Base-by-base conservation (phyloP, 2,329 filamentous ascomycete species). In the Nemania sp. region DNA sequence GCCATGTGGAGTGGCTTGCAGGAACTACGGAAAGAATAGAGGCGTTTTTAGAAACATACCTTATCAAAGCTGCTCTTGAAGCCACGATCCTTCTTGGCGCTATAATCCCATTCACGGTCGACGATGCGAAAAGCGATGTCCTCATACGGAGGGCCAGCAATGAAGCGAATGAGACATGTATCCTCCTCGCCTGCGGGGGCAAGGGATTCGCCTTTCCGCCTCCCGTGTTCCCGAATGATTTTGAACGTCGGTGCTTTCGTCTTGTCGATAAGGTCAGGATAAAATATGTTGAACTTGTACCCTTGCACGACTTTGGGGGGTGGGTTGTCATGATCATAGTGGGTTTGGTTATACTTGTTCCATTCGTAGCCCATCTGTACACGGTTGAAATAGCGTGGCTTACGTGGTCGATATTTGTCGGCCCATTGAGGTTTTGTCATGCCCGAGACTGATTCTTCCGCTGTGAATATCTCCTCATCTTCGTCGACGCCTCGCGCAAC, bases 281-380 rank as follows among this genome's bases (percentile, higher is more conserved):
- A 99, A 82, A 99, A 99, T 59, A 99, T 95, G 82, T 99, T 98
- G 86, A 99, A 99, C 80, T 97, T 98, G 86, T 99, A 99, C 64
- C 96, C 96, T 79, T 99, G 96, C 11, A 99, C 96, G 6, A 99
- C 95, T 82, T 97, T 98, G 27, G 96, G 96, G 1, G 96, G 96
- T 1, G 96, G 96, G 76, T 98, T 98, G 78, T 98, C 95, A 79
- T 98, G 93, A 79, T 98, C 96, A 82, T 99, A 99, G 81, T 99
- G 96, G 13, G 96, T 99, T 82, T 99, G 96, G 77, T 99, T 99
- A 86, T 99, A 99, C 81, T 99, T 99, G 85, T 99, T 99, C 96
- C 96, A 99, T 80, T 99, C 96, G 80, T 98, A 99, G 61, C 96
- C 96, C 93, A 98, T 98, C 80, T 97, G 94, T 54, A 98, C 94